Percentiles rank a stretch among this genome's conserved stretches.
phyloP scores from a whole-genome alignment of 2,329 filamentous ascomycete genomes.

The Ophiostoma pallidulum region DNA sequence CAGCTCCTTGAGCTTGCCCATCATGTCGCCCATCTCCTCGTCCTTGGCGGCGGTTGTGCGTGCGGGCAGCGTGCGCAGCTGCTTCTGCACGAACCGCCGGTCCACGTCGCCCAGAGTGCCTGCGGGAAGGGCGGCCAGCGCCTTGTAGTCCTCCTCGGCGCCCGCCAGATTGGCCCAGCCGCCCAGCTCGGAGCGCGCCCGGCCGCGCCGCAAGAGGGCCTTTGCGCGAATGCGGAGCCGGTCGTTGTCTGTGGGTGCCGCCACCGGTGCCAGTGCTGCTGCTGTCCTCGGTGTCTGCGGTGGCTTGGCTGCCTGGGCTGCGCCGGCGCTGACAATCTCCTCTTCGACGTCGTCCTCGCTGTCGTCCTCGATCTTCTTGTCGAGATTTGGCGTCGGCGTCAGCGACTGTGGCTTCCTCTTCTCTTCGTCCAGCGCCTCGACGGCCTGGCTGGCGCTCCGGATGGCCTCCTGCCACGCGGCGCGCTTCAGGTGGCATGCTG shows the following conservation, averaged over 20 bases:
- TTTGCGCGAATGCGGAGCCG: slow-evolving; percentile 72
- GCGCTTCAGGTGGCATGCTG: slow-evolving; percentile 79
- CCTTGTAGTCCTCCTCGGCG: slow-evolving; percentile 71
- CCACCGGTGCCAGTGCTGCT: slow-evolving; percentile 12
- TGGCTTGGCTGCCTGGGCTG: slow-evolving; percentile 38
- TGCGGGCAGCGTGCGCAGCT: slow-evolving; percentile 56
- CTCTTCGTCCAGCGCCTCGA: slow-evolving; percentile 63
- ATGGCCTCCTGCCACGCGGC: slow-evolving; percentile 78
- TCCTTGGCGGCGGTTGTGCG: slow-evolving; percentile 71
- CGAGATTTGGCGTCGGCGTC: slow-evolving; percentile 19
- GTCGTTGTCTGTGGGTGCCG: slow-evolving; percentile 39
- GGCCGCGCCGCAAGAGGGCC: slow-evolving; percentile 68
- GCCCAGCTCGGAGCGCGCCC: slow-evolving; percentile 59
- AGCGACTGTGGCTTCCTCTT: too few species aligned
- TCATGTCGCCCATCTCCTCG: slow-evolving; percentile 89
- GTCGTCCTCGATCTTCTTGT: slow-evolving; percentile 39
- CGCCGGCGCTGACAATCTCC: slow-evolving; percentile 51
- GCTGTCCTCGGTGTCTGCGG: slow-evolving; percentile 17
- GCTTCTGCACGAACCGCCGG: slow-evolving; percentile 54
- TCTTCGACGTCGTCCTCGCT: too few species aligned
- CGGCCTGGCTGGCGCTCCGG: slow-evolving; percentile 59
- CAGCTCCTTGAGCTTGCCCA: slow-evolving; percentile 87
- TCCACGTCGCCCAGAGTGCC: slow-evolving; percentile 55
- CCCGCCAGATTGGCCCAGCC: slow-evolving; percentile 74
- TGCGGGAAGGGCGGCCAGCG: slow-evolving; percentile 34